Base-by-base conservation (phyloP, 306 rosid genomes). In the Alnus rubra region DNA sequence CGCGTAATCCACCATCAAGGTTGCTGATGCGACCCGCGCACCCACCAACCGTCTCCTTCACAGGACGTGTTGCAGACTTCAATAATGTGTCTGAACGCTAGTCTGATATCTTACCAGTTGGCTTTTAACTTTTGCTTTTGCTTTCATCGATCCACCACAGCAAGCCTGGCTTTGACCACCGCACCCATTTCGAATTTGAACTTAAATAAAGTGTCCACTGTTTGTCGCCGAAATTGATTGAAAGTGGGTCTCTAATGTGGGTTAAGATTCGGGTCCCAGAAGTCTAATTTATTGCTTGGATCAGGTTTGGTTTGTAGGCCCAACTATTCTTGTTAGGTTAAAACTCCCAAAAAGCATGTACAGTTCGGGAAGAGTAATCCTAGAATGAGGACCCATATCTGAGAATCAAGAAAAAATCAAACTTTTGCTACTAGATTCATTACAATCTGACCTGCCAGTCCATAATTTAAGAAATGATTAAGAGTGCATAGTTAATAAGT, bases 71-170 rank as follows among this genome's bases (percentile, higher is more conserved):
- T 81, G 19, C 88, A 85, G 89, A 54, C 69, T 76, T 79, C 80
- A 77, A 45, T 81, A 58, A 47, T 42, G 79, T 35, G 51, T 79
- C 83, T 81, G 77, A 76, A 37, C 78, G 19, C 74, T 65, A 28
- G 76, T 74, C 79, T 81, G 77, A 69, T 81, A 16, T 44, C 75
- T 73, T 70, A 80, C 75, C 80, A 50, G 37, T 35, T 51, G 39
- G 58, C 87, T 87, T 87, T 85, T 84, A 9, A 51, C 92, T 92
- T 91, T 92, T 86, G 84, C 98, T 91, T 95, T 92, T 88, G 88
- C 94, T 88, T 90, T 85, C 83, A 77, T 47, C 28, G 28, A 23
- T 23, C 55, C 65, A 19, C 76, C 90, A 82, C 87, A 48, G 76
- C 78, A 71, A 84, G 84, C 37, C 88, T 78, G 83, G 76, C 90